phyloP scores from a whole-genome alignment of 768 basidiomycete species.

The Phlegmacium glaucopus region DNA sequence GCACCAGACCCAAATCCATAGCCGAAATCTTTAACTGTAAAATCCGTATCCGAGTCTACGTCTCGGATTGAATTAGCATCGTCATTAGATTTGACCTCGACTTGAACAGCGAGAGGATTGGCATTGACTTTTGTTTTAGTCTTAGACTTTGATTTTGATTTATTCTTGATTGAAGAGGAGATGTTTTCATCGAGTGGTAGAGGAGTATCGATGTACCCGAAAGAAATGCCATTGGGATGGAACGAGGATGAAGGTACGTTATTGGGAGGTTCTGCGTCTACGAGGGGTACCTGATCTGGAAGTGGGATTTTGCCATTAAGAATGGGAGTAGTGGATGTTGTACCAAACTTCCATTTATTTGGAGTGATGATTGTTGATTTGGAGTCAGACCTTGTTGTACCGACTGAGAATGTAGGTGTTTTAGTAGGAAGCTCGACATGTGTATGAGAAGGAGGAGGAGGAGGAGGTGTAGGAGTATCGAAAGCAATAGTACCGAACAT shows the following conservation, averaged over 20 bases:
- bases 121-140: neutral
- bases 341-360: slow-evolving; percentile 20
- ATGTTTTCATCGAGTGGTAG: neutral
- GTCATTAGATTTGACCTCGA: neutral
- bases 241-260: neutral
- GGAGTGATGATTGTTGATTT: neutral
- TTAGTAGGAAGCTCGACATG: slow-evolving; percentile 5
- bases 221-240: too few relatives aligned
- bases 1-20: slow-evolving; percentile 57
- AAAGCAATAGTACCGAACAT: too few relatives aligned
- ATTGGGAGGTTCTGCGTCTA: neutral
- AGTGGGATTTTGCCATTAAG: slow-evolving; percentile 3
- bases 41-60: slow-evolving; percentile 25
- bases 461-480: neutral
- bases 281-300: neutral
- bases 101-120: neutral
- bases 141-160: neutral
- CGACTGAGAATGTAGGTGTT: neutral
- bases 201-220: too few relatives aligned
- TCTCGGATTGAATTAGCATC: neutral
- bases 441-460: neutral
- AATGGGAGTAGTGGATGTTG: slow-evolving; percentile 8
- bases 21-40: slow-evolving; percentile 60
- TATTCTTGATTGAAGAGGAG: neutral
- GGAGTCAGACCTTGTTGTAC: too few relatives aligned